phyloP scores from a whole-genome alignment of 2,329 filamentous ascomycete genomes.

The Fusarium sp. region DNA sequence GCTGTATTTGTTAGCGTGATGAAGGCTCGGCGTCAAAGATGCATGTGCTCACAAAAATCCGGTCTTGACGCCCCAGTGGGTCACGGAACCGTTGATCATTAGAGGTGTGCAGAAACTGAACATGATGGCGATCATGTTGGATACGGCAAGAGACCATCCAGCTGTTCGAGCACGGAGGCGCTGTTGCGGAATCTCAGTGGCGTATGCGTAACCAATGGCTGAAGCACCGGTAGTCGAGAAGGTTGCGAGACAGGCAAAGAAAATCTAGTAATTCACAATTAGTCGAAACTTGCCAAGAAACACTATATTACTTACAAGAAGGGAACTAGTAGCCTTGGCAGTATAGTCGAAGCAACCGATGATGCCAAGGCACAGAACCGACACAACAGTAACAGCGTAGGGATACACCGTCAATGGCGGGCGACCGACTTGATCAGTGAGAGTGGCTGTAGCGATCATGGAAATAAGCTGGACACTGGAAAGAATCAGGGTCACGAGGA shows the following conservation, averaged over 20 bases:
- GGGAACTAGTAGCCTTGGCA: constrained; percentile 21
- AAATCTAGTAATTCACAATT: constrained; percentile 3
- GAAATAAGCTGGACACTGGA: constrained; percentile 24
- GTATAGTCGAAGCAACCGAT: constrained; percentile 33
- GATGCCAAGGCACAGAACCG: constrained; percentile 23
- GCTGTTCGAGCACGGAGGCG: constrained; percentile 19
- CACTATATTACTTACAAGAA: constrained; percentile 4
- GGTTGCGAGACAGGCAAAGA: constrained; percentile 29
- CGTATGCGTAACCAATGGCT: constrained; percentile 26
- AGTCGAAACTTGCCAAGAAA: neutral
- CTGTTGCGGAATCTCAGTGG: constrained; percentile 24
- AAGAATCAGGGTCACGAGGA: constrained; percentile 26
- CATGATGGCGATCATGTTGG: constrained; percentile 56
- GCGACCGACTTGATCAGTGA: constrained; percentile 23
- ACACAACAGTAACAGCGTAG: constrained; percentile 19
- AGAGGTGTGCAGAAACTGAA: constrained; percentile 59
- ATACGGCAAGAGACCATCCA: constrained; percentile 47
- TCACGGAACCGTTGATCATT: constrained; percentile 54
- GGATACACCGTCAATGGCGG: constrained; percentile 23
- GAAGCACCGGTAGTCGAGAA: constrained; percentile 29
- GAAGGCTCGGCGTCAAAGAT: constrained; percentile 12
- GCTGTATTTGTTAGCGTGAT: constrained; percentile 26
- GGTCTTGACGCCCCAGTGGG: constrained; percentile 58
- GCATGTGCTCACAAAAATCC: constrained; percentile 55
- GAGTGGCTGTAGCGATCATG: constrained; percentile 21